These are phyloP conservation scores for Pseudocercospora fijiensis DNA, from an alignment of 2,329 filamentous ascomycete genomes.

Conservation along the genomic window DNA sequence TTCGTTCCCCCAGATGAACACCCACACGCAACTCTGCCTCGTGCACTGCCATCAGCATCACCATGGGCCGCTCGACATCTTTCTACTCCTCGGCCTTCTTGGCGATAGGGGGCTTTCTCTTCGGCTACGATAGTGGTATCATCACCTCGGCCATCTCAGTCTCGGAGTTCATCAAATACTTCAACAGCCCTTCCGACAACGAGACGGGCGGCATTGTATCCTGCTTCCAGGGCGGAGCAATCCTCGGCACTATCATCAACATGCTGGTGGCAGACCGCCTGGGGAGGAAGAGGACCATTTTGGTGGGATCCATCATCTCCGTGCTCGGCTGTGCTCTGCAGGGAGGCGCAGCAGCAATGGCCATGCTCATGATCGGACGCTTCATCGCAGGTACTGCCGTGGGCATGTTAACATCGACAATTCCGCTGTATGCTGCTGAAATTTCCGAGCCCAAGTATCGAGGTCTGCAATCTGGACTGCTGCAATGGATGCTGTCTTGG, in stretches of 20 bases:
- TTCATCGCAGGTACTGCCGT: slow-evolving; percentile 35
- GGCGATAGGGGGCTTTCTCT: slow-evolving; percentile 11
- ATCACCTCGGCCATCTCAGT: slow-evolving; percentile 38
- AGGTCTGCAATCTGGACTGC: slow-evolving; percentile 33
- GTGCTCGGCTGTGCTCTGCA: slow-evolving; percentile 31
- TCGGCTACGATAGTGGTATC: slow-evolving; percentile 38
- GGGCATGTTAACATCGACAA: slow-evolving; percentile 33
- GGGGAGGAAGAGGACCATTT: slow-evolving; percentile 29
- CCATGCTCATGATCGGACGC: slow-evolving; percentile 36
- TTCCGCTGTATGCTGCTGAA: slow-evolving; percentile 39
- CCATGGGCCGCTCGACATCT: background rate
- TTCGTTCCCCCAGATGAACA: background rate
- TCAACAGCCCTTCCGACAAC: slow-evolving; percentile 31
- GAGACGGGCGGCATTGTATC: slow-evolving; percentile 40
- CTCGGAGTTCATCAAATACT: slow-evolving; percentile 34
- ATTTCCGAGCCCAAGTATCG: slow-evolving; percentile 36
- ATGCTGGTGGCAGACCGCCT: slow-evolving; percentile 25
- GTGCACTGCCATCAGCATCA: background rate
- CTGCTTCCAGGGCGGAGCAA: slow-evolving; percentile 41
- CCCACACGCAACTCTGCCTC: background rate
- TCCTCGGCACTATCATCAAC: slow-evolving; percentile 27
- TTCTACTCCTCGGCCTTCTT: slow-evolving; percentile 6
- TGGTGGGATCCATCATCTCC: slow-evolving; percentile 20
- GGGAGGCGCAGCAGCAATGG: slow-evolving; percentile 31
- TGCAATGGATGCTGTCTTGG: slow-evolving; percentile 42